A percentile compares a stretch with the other conserved stretches of the same genome.
Evolutionary conservation across 2,329 filamentous ascomycete species (phyloP).

Genomic region (Fusarium equiseti): DNA sequence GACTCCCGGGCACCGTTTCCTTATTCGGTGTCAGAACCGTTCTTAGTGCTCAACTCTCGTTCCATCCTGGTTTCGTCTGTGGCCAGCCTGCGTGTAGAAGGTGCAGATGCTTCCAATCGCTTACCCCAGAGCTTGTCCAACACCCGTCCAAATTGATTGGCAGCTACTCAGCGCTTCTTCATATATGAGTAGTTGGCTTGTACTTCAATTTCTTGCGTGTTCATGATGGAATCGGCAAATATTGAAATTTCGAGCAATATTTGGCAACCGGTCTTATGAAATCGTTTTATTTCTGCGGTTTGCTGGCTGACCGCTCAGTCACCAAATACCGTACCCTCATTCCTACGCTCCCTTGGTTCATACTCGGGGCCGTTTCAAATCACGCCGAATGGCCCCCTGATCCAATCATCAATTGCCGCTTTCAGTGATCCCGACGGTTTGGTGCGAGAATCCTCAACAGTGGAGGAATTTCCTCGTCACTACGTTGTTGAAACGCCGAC

Average conservation of each 20-base stretch:
- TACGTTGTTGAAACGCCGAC: no score
- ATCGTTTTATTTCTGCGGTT: neutral
- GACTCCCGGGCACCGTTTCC: slow-evolving; percentile 46
- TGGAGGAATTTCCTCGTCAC: neutral
- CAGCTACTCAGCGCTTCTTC: neutral
- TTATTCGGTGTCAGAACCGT: slow-evolving; percentile 43
- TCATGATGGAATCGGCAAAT: slow-evolving; percentile 57
- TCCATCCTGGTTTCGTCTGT: slow-evolving; percentile 41
- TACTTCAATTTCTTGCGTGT: slow-evolving; percentile 25
- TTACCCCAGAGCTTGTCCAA: slow-evolving; percentile 35
- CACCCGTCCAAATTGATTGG: slow-evolving; percentile 25
- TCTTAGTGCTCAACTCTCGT: slow-evolving; percentile 35
- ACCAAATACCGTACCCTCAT: slow-evolving; percentile 5
- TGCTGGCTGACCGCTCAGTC: neutral
- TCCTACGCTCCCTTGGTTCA: slow-evolving; percentile 22
- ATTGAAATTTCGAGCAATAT: neutral
- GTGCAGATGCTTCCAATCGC: slow-evolving; percentile 35
- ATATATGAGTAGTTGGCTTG: neutral
- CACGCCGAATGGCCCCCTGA: neutral
- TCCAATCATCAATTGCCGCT: neutral
- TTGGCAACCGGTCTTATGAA: neutral
- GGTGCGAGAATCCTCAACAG: neutral
- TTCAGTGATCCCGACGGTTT: neutral
- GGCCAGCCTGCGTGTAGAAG: slow-evolving; percentile 36
- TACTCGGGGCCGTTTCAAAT: slow-evolving; percentile 17